phyloP scores from a whole-genome alignment of 768 basidiomycete species.

The Rubroboletus pulcherrimus region DNA sequence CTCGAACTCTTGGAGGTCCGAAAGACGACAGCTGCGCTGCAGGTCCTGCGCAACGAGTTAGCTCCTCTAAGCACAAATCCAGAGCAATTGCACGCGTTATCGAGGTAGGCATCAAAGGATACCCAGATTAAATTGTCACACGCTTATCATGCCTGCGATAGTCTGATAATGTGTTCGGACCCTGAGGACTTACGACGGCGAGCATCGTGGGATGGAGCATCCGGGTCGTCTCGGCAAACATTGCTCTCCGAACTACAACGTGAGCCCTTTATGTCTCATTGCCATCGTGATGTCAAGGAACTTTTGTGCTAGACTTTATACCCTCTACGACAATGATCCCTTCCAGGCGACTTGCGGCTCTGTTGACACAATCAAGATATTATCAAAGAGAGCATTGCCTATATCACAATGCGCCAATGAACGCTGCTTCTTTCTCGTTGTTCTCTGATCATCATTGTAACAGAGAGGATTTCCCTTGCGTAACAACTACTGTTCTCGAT shows the following conservation, averaged over 20 bases:
- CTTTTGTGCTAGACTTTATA: conserved; percentile 63
- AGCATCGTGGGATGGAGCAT: conserved; percentile 87
- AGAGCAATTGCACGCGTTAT: conserved; percentile 80
- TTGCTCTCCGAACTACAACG: conserved; percentile 82
- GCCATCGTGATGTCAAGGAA: neutral
- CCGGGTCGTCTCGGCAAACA: conserved; percentile 69
- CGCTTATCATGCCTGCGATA: conserved; percentile 31
- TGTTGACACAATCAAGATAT: conserved; percentile 80
- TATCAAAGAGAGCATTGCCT: conserved; percentile 79
- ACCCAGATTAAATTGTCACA: conserved; percentile 8
- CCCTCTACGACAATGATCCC: conserved; percentile 93
- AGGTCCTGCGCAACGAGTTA: conserved; percentile 83
- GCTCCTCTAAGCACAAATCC: conserved; percentile 77
- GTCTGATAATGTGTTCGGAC: conserved; percentile 90
- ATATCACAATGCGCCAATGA: conserved; percentile 76
- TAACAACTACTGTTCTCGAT: conserved; percentile 80
- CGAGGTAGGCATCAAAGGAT: conserved; percentile 56
- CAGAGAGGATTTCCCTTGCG: conserved; percentile 75
- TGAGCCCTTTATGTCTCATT: conserved; percentile 33
- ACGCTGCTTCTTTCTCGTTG: conserved; percentile 64
- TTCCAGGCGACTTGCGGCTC: conserved; percentile 76
- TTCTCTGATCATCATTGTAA: conserved; percentile 85
- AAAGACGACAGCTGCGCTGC: conserved; percentile 76
- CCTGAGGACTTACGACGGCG: conserved; percentile 76
- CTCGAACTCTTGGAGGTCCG: conserved; percentile 84